Evolutionary conservation across 495 filamentous ascomycete genomes (phyloP), one percentile per base, ranked within the genome.

Genomic region (Evernia prunastri): DNA sequence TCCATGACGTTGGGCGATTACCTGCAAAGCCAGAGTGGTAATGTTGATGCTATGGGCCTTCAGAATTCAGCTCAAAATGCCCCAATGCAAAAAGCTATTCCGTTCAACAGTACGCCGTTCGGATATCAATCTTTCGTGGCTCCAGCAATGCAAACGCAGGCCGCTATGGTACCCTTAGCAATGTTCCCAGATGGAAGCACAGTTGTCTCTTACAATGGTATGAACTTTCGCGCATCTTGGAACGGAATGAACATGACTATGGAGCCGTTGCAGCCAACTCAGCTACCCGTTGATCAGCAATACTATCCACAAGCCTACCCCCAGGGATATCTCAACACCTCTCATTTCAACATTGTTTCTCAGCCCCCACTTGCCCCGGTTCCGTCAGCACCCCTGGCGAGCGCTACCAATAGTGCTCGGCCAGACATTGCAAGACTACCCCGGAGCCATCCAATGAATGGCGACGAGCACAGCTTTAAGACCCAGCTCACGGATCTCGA

Each of bases 401-500:
- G 56, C 17, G n/a, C 45, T 35, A 66, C 59, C 10, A 71, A 63
- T n/a, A 49, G 37, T 40, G 31, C 63, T 42, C 73, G 66, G n/a
- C 47, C 58, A 12, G 3, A 56, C 20, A n/a, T 17, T 18, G 57
- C 11, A n/a, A 66, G 18, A 20, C 59, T 12, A 40, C 61, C 45
- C 60, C 58, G 37, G 66, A 58, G 47, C 66, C 70, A 73, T 23
- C 67, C 72, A 33, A 65, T 66, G 42, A 63, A 31, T n/a, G 20
- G 27, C 25, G 31, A 63, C n/a, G 57, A 56, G 27, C 13, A 27
- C 37, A 53, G 57, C n/a, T 67, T 78, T 49, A 72, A 71, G 15
- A 59, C 66, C 2, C 66, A 78, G 39, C 72, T 79, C 5, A 69
- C 68, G 1, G 72, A 67, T 18, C 65, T 79, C 17, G 76, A 79